These are phyloP conservation scores for Leccinum ponderosum DNA, from an alignment of 1,284 basidiomycete species.

Conservation along the genomic window DNA sequence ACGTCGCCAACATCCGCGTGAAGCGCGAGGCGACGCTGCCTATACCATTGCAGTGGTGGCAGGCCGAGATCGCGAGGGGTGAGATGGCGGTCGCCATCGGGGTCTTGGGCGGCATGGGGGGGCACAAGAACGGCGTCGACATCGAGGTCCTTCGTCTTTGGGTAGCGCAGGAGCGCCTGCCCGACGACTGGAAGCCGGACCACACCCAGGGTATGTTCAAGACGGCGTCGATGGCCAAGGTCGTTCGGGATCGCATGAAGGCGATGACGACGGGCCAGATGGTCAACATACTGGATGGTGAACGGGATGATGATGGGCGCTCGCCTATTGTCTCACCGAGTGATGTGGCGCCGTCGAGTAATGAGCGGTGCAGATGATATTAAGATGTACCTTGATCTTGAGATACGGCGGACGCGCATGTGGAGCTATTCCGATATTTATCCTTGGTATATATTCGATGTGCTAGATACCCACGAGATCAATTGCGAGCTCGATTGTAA, in stretches of 20 bases:
- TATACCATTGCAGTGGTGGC: conserved; percentile 40
- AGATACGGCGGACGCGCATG: background rate
- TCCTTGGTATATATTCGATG: background rate
- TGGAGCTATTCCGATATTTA: background rate
- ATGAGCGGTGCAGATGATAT: background rate
- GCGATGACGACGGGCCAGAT: conserved; percentile 17
- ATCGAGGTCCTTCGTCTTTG: conserved; percentile 47
- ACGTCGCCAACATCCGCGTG: conserved; percentile 48
- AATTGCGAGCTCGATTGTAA: background rate
- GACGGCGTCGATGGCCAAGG: conserved; percentile 26
- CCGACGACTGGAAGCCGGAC: conserved; percentile 51
- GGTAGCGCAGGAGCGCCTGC: conserved; percentile 53
- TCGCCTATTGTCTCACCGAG: conserved; percentile 9
- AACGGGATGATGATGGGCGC: conserved; percentile 8
- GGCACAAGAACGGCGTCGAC: conserved; percentile 39
- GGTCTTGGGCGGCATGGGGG: conserved; percentile 34
- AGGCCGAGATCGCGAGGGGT: conserved; percentile 60
- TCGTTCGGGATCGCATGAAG: conserved; percentile 30
- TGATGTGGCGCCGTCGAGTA: background rate
- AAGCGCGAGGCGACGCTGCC: conserved; percentile 42
- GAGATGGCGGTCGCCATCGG: conserved; percentile 64
- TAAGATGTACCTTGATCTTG: background rate
- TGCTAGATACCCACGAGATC: background rate
- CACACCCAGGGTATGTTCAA: conserved; percentile 46
- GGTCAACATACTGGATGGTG: conserved; percentile 18